Percentiles rank a stretch among this genome's conserved stretches.
These are phyloP conservation scores for Blastobotrys serpentis DNA, from an alignment of 1,139 yeast genomes.

Conservation along the genomic window DNA sequence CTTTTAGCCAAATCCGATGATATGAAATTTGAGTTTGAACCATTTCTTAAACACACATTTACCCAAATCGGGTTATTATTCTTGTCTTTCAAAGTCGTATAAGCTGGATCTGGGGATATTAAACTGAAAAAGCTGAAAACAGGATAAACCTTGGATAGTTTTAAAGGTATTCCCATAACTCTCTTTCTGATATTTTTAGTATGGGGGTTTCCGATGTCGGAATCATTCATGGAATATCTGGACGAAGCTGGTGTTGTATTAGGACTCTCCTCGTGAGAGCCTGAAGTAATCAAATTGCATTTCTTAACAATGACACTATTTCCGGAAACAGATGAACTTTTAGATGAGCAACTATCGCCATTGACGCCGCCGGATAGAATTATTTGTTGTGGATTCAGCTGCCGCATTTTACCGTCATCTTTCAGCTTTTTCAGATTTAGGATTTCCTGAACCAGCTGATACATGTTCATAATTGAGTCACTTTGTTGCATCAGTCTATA, in stretches of 20 bases:
- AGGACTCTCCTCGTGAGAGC: background rate
- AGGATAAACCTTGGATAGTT: constrained; percentile 7
- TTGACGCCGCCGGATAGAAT: background rate
- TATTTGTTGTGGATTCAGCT: no score
- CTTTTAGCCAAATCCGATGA: constrained; percentile 9
- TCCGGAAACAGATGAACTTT: constrained; percentile 1
- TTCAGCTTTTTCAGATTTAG: background rate
- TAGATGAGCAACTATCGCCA: background rate
- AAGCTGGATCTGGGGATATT: constrained; percentile 1
- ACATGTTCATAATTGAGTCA: constrained; percentile 10
- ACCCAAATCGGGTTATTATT: constrained; percentile 9
- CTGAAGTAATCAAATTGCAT: background rate
- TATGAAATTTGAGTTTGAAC: constrained; percentile 11
- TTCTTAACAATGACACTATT: background rate
- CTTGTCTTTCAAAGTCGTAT: background rate
- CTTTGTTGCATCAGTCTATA: constrained; percentile 5
- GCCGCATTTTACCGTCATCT: no score
- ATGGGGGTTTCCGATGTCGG: background rate
- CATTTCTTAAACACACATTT: constrained; percentile 12
- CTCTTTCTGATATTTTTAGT: background rate
- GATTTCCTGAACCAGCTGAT: constrained; percentile 10
- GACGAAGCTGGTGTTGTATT: constrained; percentile 1
- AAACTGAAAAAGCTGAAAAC: constrained; percentile 11
- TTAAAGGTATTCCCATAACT: constrained; percentile 12
- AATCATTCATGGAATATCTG: background rate